Base-by-base conservation (phyloP, 495 filamentous ascomycete species). In the Letharia columbiana region DNA sequence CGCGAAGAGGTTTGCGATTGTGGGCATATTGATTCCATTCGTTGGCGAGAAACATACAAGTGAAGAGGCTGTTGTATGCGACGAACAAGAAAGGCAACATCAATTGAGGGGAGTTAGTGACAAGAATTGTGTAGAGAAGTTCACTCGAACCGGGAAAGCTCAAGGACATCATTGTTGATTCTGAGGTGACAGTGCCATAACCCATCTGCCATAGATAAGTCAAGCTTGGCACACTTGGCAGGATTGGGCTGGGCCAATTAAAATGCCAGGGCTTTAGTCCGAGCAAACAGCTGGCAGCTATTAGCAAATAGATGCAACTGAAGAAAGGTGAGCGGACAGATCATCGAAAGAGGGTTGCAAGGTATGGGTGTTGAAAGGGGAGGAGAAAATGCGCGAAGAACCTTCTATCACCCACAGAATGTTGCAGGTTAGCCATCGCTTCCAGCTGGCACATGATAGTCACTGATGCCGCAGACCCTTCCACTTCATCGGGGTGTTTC, bases 21-120 rank as follows among this genome's bases (percentile, higher is more conserved):
- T 60, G 60, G 1, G 72, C 74, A 39, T 74, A 78, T 5, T 60
- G 54, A 45, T 59, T 70, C 71, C 75, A 79, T 64, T 83, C 72
- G 3, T 69, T 28, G 2, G 74, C 72, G 15, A 75, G 66, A 28
- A 79, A 71, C 79, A 83, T 80, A 64, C 69, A 63, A 41, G 76
- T 77, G 35, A 78, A 61, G 1, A 80, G 56, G 54, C 71, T 58
- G 69, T 81, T 78, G 69, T 73, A 76, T 18, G 70, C 60, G 20
- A 75, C 66, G 64, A 81, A 84, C 18, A 77, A 60, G 11, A 81
- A 68, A 0, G 78, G 78, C 17, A 84, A 63, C 0, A 81, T 20
- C 0, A 78, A 52, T 66, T 85, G 82, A 1, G 77, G 77, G 2
- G 68, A 59, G 65, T 84, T 83, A 17, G 75, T 75, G 6, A 79